These are phyloP conservation scores for Pythium brassicae DNA, from an alignment of 352 stramenopile species.

Conservation along the genomic window DNA sequence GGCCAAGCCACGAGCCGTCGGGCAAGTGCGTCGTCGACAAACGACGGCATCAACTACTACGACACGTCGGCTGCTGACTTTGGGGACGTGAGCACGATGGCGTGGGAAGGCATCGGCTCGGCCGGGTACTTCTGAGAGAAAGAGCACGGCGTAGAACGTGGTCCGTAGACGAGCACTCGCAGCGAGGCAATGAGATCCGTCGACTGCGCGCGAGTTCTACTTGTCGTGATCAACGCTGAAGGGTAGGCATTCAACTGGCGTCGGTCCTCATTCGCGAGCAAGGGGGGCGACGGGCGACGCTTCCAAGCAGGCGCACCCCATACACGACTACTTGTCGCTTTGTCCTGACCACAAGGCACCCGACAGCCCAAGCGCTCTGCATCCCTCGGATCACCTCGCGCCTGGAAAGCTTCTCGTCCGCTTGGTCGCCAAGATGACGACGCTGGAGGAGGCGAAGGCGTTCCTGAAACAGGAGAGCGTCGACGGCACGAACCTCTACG, in stretches of 20 bases:
- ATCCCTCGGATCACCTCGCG: no score
- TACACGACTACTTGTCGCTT: not conserved
- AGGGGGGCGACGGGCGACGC: no score
- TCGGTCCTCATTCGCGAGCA: no score
- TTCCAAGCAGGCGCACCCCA: not conserved
- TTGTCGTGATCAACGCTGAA: no score
- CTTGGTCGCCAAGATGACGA: constrained; percentile 36
- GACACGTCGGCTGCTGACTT: constrained; percentile 36
- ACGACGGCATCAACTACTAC: constrained; percentile 57
- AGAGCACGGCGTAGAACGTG: no score
- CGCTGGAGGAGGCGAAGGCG: constrained; percentile 84
- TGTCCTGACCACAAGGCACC: no score
- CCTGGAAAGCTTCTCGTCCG: no score
- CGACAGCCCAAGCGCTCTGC: no score
- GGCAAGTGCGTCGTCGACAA: constrained; percentile 12
- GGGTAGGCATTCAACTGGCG: no score
- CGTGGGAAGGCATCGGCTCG: constrained; percentile 67
- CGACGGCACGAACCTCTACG: constrained; percentile 82
- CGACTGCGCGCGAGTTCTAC: no score
- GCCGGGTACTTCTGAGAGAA: constrained; percentile 44
- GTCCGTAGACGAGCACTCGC: no score
- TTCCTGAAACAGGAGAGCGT: constrained; percentile 79
- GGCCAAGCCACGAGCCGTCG: constrained; percentile 1
- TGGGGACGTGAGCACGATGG: constrained; percentile 61
- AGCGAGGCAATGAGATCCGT: no score